These are phyloP conservation scores for Metschnikowia dekortorum DNA, from an alignment of 805 yeast species.

Conservation along the genomic window DNA sequence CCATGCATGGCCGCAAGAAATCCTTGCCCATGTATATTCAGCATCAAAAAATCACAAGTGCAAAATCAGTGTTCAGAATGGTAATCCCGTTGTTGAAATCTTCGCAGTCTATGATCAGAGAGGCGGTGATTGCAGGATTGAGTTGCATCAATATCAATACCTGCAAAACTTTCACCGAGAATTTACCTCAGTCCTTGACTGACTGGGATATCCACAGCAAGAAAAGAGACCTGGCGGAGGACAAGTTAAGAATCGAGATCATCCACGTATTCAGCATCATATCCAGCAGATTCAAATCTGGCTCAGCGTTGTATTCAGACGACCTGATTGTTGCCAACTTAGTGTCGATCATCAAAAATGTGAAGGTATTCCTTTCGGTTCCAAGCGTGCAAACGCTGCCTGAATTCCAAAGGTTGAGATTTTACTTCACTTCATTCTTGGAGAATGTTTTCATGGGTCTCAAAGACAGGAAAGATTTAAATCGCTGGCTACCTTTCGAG, in stretches of 20 bases:
- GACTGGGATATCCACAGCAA: constrained; percentile 40
- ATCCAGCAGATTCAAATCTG: constrained; percentile 55
- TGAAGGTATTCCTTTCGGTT: constrained; percentile 54
- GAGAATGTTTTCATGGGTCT: constrained; percentile 67
- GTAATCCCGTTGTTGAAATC: constrained; percentile 77
- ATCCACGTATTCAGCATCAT: constrained; percentile 69
- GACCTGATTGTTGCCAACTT: constrained; percentile 64
- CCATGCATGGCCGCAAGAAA: constrained; percentile 64
- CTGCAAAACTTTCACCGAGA: constrained; percentile 75
- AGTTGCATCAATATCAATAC: constrained; percentile 89
- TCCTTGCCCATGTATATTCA: constrained; percentile 80
- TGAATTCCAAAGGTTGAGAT: constrained; percentile 70
- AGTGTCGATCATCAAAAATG: constrained; percentile 55
- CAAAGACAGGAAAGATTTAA: constrained; percentile 33
- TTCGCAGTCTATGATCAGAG: constrained; percentile 64
- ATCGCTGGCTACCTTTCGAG: constrained; percentile 75
- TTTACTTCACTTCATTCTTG: constrained; percentile 78
- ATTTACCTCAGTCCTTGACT: constrained; percentile 56
- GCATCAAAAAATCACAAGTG: constrained; percentile 89
- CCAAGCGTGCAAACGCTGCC: constrained; percentile 59
- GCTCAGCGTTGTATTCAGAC: constrained; percentile 52
- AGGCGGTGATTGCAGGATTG: constrained; percentile 84
- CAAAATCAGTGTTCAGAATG: constrained; percentile 82
- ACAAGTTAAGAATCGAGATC: constrained; percentile 63
- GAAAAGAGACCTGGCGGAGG: constrained; percentile 32